Base-by-base conservation (phyloP, 2,329 filamentous ascomycete genomes). In the Incumbomyces delicatus region DNA sequence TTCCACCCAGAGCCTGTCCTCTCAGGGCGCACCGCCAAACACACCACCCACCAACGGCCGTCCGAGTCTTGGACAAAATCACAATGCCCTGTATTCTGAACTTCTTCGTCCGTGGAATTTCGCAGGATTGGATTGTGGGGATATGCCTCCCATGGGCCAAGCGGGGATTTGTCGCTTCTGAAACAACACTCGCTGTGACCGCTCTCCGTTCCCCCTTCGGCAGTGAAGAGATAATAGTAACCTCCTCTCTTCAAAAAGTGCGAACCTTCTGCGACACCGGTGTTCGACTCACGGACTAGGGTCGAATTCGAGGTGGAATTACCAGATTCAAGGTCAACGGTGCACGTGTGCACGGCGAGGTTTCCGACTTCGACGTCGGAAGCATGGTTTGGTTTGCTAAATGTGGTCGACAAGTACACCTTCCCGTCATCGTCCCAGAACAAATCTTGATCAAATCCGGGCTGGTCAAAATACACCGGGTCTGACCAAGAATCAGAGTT, bases 141-240 rank as follows among this genome's bases (percentile, higher is more conserved):
- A 35, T 66, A 64, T 1, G 61, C 53, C 45, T 70, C 67, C 41
- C 71, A 75, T 0, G 72, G 72, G 71, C 73, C 11, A 53, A 76
- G 48, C 74, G 57, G 20, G 50, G 60, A 45, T 55, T 63, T 4
- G 71, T 64, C 2, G 70, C 70, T 58, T 73, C 70, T 0, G 68
- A 73, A 22, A 69, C 69, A 65, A 69, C 11, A 27, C 17, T 44
- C 41, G 17, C 41, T 72, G 52, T 76, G 73, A 6, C 66, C 60
- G 1, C 67, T 53, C 1, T 68, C 68, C 0, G 75, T 78, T 2
- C 75, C 75, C 32, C 73, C 73, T 59, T 78, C 75, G 0, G 74
- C 73, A 1, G 70, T 70, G 14, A 77, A 60, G 1, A 77, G 61
- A 49, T 77, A 78, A 53, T 75, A 77, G 50, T 66, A 77, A 0